Base-by-base conservation (phyloP, 2,329 filamentous ascomycete species). In the Alternaria incomplexa region DNA sequence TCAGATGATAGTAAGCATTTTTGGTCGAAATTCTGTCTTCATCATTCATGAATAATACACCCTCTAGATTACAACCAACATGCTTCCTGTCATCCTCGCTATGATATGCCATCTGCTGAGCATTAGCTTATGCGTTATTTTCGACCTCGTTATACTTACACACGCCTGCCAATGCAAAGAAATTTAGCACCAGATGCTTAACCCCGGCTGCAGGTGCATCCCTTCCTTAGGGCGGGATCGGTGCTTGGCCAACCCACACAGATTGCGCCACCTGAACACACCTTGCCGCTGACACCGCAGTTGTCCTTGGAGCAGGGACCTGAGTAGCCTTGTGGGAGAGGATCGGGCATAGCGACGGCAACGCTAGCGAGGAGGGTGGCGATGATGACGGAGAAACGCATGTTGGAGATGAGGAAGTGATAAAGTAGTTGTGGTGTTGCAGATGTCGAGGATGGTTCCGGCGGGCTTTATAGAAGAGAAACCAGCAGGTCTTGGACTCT, bases 281-380 rank as follows among this genome's bases (percentile, higher is more conserved):
- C 40, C 17, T 44, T 12, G 15, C 62, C 58, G 17, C 43, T 61
- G 8, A 52, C 65, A 20, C 68, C 68, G 36, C 68, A 71, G 46
- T 66, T 54, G 25, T 58, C 25, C 28, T 17, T 32, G 8, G 55
- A 32, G 56, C 68, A 71, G n/a, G 71, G 69, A 5, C 70, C 69
- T 0, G 58, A 57, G 54, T 69, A 74, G 45, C 65, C 70, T 59
- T 67, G 70, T 15, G 71, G 67, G 3, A 65, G 43, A n/a, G 70
- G 70, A 30, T 73, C 70, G 28, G 72, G 70, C 57, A 71, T 63
- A 6, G 72, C 72, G 26, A 61, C 36, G 45, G 62, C 69, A 26
- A 72, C 45, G 59, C 61, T 62, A 10, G 64, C 65, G 5, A 70
- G 53, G 51, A 70, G 45, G 12, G 68, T 62, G 50, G 66, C 58